Conservation (phyloP, 106 monocot genomes). For the Phalaenopsis aphrodite region DNA sequence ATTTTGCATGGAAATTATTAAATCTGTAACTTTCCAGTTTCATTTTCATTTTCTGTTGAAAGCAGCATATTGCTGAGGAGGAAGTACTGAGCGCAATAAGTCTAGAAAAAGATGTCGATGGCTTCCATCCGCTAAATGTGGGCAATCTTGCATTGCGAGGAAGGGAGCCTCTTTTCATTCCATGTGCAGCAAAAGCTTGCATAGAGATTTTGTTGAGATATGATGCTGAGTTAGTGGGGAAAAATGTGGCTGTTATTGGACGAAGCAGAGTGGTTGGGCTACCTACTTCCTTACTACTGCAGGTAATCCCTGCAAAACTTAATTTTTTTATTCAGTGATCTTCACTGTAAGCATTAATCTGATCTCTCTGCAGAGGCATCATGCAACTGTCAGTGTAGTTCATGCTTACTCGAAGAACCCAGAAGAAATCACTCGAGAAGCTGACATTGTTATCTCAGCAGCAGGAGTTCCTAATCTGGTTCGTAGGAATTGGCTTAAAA, state of each 20-base stretch:
- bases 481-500: constrained; percentile 71
- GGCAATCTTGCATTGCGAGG: constrained; percentile 84
- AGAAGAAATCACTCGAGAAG: constrained; percentile 60
- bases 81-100: constrained; percentile 59
- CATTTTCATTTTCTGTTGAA: constrained; percentile 7
- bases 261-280: constrained; percentile 85
- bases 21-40: too few relatives aligned
- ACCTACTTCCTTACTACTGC: constrained; percentile 76
- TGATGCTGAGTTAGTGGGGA: constrained; percentile 62
- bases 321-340: not conserved
- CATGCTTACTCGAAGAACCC: constrained; percentile 83
- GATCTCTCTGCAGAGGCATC: constrained; percentile 60
- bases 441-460: constrained; percentile 89
- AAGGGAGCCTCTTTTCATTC: constrained; percentile 73
- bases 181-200: constrained; percentile 93
- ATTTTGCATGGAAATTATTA: not conserved
- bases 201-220: constrained; percentile 58
- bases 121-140: constrained; percentile 93
- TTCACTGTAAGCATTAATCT: constrained; percentile 3
- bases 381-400: constrained; percentile 83
- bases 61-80: constrained; percentile 85
- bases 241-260: constrained; percentile 69
- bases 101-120: constrained; percentile 94
- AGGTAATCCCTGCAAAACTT: constrained; percentile 36
- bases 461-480: constrained; percentile 84